Percentiles rank a stretch among this genome's conserved stretches.
Conservation (phyloP, 2,329 filamentous ascomycete species). For the Aspergillus hiratsukae region DNA sequence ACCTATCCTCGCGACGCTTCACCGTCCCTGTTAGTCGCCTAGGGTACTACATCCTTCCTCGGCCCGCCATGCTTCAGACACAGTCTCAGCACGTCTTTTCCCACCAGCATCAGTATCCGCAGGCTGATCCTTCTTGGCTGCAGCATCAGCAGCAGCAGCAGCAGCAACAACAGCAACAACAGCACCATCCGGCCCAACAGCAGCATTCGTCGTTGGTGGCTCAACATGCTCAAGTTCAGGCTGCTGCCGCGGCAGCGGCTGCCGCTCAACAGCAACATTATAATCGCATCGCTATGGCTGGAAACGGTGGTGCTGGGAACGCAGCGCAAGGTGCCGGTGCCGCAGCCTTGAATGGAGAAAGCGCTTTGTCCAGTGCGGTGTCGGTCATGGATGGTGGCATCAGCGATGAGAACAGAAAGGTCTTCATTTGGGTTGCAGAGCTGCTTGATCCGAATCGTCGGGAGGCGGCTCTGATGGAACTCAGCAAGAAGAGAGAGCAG, state of each 20-base stretch:
- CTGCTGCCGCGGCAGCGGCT: conserved; percentile 38
- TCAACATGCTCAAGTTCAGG: conserved; percentile 52
- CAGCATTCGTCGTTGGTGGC: conserved; percentile 44
- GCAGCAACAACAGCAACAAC: conserved; percentile 32
- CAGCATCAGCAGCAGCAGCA: conserved; percentile 40
- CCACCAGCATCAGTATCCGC: conserved; percentile 53
- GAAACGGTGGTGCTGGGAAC: conserved; percentile 48
- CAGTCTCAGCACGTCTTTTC: conserved; percentile 59
- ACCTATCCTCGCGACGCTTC: conserved; percentile 3
- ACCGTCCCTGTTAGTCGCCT: conserved; percentile 14
- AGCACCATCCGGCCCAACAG: conserved; percentile 36
- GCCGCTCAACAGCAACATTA: conserved; percentile 55
- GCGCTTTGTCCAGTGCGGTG: conserved; percentile 26
- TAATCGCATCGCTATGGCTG: conserved; percentile 65
- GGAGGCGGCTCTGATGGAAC: conserved; percentile 85
- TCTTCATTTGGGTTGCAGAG: conserved; percentile 90
- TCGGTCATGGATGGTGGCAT: conserved; percentile 59
- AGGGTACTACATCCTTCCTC: conserved; percentile 21
- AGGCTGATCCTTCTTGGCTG: conserved; percentile 43
- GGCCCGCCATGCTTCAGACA: conserved; percentile 43
- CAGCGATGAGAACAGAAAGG: conserved; percentile 85
- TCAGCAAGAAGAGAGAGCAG: conserved; percentile 98
- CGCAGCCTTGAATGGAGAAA: conserved; percentile 47
- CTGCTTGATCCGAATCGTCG: conserved; percentile 80
- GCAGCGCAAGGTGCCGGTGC: conserved; percentile 32